Evolutionary conservation across 2,329 filamentous ascomycete genomes (phyloP).

Genomic region (Exophiala alcalophila): DNA sequence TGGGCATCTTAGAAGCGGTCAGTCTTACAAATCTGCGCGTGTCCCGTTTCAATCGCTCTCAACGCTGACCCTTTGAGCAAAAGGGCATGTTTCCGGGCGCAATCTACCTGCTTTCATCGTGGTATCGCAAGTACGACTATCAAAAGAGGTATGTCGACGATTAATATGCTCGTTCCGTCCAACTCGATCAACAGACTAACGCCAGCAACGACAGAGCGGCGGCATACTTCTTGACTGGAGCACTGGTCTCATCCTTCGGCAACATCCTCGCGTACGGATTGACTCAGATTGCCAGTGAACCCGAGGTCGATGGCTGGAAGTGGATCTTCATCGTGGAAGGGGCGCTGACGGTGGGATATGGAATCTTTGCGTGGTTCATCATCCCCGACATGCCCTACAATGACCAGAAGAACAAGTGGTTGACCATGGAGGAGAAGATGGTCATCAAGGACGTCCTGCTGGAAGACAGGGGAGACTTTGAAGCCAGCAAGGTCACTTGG

Average conservation of each 20-base stretch:
- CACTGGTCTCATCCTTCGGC: slow-evolving; percentile 32
- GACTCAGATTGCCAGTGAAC: slow-evolving; percentile 7
- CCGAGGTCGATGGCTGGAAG: slow-evolving; percentile 59
- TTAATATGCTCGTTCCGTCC: not conserved
- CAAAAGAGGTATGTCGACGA: slow-evolving; percentile 32
- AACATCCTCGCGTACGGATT: slow-evolving; percentile 12
- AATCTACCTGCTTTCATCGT: slow-evolving; percentile 49
- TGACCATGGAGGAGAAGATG: slow-evolving; percentile 53
- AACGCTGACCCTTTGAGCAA: not conserved
- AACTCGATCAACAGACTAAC: not conserved
- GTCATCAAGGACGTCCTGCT: slow-evolving; percentile 58
- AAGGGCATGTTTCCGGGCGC: slow-evolving; percentile 43
- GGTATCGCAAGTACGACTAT: slow-evolving; percentile 50
- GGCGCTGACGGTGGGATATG: slow-evolving; percentile 35
- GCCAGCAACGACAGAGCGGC: slow-evolving; percentile 29
- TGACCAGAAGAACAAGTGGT: slow-evolving; percentile 56
- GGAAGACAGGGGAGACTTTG: slow-evolving; percentile 58
- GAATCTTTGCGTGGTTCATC: slow-evolving; percentile 5
- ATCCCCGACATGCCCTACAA: slow-evolving; percentile 59
- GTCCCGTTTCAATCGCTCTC: not conserved
- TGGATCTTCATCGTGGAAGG: slow-evolving; percentile 69
- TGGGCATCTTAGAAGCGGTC: slow-evolving; percentile 36
- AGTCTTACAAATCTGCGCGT: not conserved
- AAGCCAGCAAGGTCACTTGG: slow-evolving; percentile 45
- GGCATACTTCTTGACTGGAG: slow-evolving; percentile 33